Percentiles rank a stretch among this genome's conserved stretches.
Evolutionary conservation across 257 asterid genomes (phyloP).

Genomic region (Salvia hispanica): DNA sequence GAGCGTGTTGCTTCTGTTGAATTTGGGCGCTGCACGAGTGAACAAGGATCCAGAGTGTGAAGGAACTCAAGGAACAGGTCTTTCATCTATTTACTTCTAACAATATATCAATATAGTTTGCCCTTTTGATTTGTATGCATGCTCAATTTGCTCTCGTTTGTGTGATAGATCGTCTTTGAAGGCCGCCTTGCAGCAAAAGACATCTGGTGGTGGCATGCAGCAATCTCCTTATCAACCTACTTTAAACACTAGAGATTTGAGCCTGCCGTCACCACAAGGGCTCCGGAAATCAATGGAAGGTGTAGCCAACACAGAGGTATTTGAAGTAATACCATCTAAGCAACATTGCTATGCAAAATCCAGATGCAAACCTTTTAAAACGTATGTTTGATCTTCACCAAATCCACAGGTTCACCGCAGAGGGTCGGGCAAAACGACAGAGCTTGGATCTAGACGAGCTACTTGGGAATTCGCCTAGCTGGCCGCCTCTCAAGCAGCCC

Average conservation of each 20-base stretch:
- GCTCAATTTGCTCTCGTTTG: slow-evolving; percentile 15
- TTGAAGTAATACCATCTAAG: background rate
- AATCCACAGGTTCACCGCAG: slow-evolving; percentile 47
- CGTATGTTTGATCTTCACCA: background rate
- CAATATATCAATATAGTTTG: background rate
- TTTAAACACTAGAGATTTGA: slow-evolving; percentile 39
- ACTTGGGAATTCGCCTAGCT: slow-evolving; percentile 63
- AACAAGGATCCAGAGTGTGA: slow-evolving; percentile 78
- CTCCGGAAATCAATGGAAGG: slow-evolving; percentile 72
- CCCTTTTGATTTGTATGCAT: slow-evolving; percentile 22
- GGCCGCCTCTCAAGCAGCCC: slow-evolving; percentile 68
- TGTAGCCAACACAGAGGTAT: slow-evolving; percentile 70
- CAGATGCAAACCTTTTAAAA: background rate
- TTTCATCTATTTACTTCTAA: background rate
- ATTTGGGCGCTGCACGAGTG: slow-evolving; percentile 94
- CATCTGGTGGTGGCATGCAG: slow-evolving; percentile 38
- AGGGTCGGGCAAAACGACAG: slow-evolving; percentile 52
- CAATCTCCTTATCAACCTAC: slow-evolving; percentile 42
- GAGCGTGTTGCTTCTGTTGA: slow-evolving; percentile 97
- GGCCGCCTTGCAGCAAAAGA: slow-evolving; percentile 64
- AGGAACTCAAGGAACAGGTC: slow-evolving; percentile 96
- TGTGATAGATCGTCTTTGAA: slow-evolving; percentile 61
- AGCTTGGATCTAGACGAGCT: slow-evolving; percentile 71
- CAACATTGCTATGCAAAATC: background rate
- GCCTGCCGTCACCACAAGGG: slow-evolving; percentile 45